Percentiles rank a stretch among this genome's conserved stretches.
These are phyloP conservation scores for Calonectria hawksworthii DNA, from an alignment of 2,329 filamentous ascomycete species.

Conservation along the genomic window DNA sequence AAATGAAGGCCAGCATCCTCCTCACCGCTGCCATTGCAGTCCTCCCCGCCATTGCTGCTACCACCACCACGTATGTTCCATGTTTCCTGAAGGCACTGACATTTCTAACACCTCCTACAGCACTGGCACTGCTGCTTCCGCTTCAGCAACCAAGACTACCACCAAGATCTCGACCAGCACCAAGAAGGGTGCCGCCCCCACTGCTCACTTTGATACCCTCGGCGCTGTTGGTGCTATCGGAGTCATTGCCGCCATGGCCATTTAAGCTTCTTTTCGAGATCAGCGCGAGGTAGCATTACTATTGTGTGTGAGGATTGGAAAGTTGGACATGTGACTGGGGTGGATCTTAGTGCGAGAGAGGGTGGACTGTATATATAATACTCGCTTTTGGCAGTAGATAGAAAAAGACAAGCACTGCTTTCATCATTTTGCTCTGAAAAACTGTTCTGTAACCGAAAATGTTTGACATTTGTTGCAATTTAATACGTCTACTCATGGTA, in stretches of 20 bases:
- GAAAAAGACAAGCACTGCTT: background rate
- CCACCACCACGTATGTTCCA: background rate
- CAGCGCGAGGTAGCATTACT: background rate
- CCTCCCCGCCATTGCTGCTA: background rate
- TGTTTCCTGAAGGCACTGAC: accelerated
- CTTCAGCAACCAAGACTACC: background rate
- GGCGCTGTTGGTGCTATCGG: background rate
- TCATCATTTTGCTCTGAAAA: background rate
- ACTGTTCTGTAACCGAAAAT: background rate
- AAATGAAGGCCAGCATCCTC: conserved; percentile 1
- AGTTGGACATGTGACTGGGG: background rate
- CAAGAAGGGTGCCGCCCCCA: background rate
- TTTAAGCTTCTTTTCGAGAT: background rate
- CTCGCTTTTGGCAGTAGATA: background rate
- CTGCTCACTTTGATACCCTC: background rate
- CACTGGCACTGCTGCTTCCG: background rate
- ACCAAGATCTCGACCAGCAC: background rate
- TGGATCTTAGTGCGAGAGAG: background rate
- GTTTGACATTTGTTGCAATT: background rate
- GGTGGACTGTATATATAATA: background rate
- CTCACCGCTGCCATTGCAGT: background rate
- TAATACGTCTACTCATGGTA: too few species aligned
- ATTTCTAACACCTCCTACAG: background rate
- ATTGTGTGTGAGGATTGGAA: background rate
- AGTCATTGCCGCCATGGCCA: background rate